Percentiles rank a stretch among this genome's conserved stretches.
These are phyloP conservation scores for Eimeria sp. DNA, from an alignment of 169 alveolate species.

Conservation along the genomic window DNA sequence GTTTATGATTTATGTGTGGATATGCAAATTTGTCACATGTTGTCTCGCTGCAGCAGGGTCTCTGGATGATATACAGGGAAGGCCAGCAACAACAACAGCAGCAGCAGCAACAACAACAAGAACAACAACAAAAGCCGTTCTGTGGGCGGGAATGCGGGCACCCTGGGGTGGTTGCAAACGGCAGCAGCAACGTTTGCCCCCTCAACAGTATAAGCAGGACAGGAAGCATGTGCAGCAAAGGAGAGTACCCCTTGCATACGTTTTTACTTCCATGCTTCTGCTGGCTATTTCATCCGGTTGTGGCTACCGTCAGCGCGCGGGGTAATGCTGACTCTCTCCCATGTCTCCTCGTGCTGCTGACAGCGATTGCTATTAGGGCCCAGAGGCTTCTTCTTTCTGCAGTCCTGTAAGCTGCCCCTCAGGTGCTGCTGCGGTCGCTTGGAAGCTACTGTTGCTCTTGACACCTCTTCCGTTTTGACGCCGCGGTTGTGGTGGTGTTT, in stretches of 20 bases:
- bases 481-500: background rate
- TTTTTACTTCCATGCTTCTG: conserved; percentile 83
- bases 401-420: conserved; percentile 18
- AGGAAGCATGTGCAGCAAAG: background rate
- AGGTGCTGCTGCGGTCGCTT: conserved; percentile 1
- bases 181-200: conserved; percentile 68
- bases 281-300: conserved; percentile 97
- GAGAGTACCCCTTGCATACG: conserved; percentile 80
- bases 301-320: conserved; percentile 96
- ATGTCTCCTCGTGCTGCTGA: conserved; percentile 62
- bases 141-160: background rate
- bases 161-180: background rate
- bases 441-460: background rate
- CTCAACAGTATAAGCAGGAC: conserved; percentile 3
- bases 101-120: background rate
- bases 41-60: conserved; percentile 62
- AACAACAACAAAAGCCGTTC: background rate
- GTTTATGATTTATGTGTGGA: background rate
- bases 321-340: conserved; percentile 92
- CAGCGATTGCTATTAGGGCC: conserved; percentile 32
- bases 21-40: conserved; percentile 7
- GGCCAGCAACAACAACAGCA: background rate
- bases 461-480: background rate
- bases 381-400: conserved; percentile 24
- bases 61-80: conserved; percentile 33